Evolutionary conservation across 208 protist species (phyloP).

Genomic region (Wallacemonas rigidus): DNA sequence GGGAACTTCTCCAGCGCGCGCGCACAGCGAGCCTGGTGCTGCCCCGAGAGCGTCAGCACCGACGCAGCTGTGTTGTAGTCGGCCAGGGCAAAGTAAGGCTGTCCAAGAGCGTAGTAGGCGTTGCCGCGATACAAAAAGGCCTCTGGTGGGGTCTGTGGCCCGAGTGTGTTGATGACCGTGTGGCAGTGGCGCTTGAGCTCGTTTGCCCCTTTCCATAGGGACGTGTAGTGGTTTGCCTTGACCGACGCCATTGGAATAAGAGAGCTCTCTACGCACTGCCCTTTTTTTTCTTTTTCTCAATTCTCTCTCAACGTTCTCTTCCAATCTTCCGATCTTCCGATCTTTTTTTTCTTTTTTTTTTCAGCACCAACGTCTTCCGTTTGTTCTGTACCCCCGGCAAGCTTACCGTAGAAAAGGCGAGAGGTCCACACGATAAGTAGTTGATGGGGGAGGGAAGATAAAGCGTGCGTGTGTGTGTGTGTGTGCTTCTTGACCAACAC

Average conservation of each 20-base stretch:
- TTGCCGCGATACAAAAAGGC: constrained; percentile 86
- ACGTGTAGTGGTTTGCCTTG: constrained; percentile 16
- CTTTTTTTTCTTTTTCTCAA: too few species aligned
- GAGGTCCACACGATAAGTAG: too few species aligned
- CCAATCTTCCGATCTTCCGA: neutral
- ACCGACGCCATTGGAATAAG: neutral
- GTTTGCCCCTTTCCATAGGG: constrained; percentile 38
- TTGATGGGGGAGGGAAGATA: neutral
- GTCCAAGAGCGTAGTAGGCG: constrained; percentile 81
- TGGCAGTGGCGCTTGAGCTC: constrained; percentile 77
- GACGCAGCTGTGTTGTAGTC: constrained; percentile 81
- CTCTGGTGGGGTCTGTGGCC: constrained; percentile 70
- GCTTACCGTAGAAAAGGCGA: too few species aligned
- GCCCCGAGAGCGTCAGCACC: constrained; percentile 58
- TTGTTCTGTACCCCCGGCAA: too few species aligned
- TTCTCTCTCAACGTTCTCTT: too few species aligned
- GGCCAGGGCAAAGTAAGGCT: constrained; percentile 83
- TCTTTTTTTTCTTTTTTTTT: neutral
- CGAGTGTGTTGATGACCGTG: constrained; percentile 79
- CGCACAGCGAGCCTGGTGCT: constrained; percentile 61
- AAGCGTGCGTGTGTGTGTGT: neutral
- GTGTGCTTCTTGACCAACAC: too few species aligned
- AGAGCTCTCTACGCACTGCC: too few species aligned
- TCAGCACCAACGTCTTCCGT: too few species aligned
- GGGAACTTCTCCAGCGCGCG: constrained; percentile 57